phyloP scores from a whole-genome alignment of 2,329 filamentous ascomycete genomes.

The Colletotrichum phormii region DNA sequence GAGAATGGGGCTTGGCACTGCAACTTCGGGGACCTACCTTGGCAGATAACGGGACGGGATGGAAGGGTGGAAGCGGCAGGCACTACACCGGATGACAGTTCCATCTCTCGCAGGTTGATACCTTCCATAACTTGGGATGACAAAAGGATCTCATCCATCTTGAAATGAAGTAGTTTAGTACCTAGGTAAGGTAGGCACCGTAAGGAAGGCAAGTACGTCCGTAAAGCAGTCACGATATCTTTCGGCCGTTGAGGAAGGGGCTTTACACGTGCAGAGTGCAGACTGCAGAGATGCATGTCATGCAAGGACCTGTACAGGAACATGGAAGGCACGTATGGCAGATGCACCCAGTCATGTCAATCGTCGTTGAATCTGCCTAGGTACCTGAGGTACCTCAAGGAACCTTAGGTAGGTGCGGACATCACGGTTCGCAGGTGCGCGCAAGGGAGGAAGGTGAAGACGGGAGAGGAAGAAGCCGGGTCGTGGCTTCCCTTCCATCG shows the following conservation, averaged over 20 bases:
- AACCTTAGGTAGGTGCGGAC: no score
- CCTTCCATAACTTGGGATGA: not conserved
- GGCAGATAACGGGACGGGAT: not conserved
- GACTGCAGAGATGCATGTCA: not conserved
- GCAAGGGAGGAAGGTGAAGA: not conserved
- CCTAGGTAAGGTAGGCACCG: not conserved
- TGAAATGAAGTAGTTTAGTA: not conserved
- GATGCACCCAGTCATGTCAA: not conserved
- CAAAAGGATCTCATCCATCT: not conserved
- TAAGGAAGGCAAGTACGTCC: not conserved
- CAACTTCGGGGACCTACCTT: not conserved
- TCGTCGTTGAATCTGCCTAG: not conserved
- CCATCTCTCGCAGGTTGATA: no score
- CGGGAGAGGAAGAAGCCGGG: not conserved
- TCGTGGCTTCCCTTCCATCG: not conserved
- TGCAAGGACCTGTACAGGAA: not conserved
- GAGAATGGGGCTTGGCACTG: not conserved
- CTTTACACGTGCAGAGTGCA: not conserved
- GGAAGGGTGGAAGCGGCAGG: not conserved
- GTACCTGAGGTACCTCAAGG: no score
- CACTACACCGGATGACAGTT: not conserved
- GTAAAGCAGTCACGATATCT: not conserved
- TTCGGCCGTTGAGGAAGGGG: not conserved
- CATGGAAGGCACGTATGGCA: not conserved
- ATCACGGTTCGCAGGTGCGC: not conserved